Evolutionary conservation across 805 yeast genomes (phyloP).

Genomic region (Metschnikowia anglica): DNA sequence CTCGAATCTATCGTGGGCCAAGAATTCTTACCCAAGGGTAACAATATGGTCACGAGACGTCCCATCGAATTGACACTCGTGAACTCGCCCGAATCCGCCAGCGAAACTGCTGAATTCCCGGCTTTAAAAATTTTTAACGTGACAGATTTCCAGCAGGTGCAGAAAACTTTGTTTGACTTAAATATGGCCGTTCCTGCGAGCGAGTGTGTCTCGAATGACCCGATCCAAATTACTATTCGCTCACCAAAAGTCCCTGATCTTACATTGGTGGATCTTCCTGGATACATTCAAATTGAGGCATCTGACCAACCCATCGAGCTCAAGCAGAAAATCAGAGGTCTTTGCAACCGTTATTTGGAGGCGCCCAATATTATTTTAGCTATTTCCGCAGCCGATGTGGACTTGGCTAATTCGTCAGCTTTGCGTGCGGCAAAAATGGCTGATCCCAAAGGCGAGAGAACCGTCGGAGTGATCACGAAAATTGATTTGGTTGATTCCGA

Average conservation of each 20-base stretch:
- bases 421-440: slow-evolving; percentile 83
- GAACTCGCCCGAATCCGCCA: slow-evolving; percentile 76
- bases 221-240: slow-evolving; percentile 86
- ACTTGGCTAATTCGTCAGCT: slow-evolving; percentile 93
- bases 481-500: slow-evolving; percentile 84
- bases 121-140: slow-evolving; percentile 77
- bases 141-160: slow-evolving; percentile 87
- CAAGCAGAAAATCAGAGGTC: slow-evolving; percentile 70
- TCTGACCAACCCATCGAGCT: slow-evolving; percentile 90
- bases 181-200: slow-evolving; percentile 87
- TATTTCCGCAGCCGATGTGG: slow-evolving; percentile 97
- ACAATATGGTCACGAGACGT: slow-evolving; percentile 96
- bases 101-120: slow-evolving; percentile 92
- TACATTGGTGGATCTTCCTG: slow-evolving; percentile 93
- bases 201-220: slow-evolving; percentile 89
- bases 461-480: slow-evolving; percentile 94
- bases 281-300: slow-evolving; percentile 95
- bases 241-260: slow-evolving; percentile 89
- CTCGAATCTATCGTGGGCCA: slow-evolving; percentile 97
- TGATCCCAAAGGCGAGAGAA: slow-evolving; percentile 93
- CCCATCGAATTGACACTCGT: slow-evolving; percentile 94
- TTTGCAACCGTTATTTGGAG: slow-evolving; percentile 83
- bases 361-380: slow-evolving; percentile 94
- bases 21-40: slow-evolving; percentile 94
- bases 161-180: slow-evolving; percentile 78